A percentile compares a stretch with the other conserved stretches of the same genome.
These are phyloP conservation scores for Diatrype stigma DNA, from an alignment of 2,329 filamentous ascomycete species.

Conservation along the genomic window DNA sequence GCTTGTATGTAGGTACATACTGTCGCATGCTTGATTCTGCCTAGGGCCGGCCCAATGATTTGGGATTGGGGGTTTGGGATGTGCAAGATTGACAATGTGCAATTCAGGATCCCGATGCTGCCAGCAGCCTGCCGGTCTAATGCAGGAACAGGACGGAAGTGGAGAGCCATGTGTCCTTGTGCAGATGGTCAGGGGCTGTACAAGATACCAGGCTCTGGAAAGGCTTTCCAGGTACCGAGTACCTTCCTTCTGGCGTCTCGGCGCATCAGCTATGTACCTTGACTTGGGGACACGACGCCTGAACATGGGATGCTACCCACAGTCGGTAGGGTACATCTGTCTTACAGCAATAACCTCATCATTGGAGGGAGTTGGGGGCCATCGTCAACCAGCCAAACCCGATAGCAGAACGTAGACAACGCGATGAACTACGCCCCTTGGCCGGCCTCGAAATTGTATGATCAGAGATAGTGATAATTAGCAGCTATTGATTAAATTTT, in stretches of 20 bases:
- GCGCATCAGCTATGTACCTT: not conserved
- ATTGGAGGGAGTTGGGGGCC: no score
- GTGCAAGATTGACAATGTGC: conserved; percentile 1
- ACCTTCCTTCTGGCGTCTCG: not conserved
- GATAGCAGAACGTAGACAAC: no score
- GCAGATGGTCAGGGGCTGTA: not conserved
- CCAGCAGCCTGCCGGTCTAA: conserved; percentile 12
- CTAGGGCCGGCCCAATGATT: not conserved
- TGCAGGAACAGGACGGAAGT: conserved; percentile 21
- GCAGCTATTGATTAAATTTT: no score
- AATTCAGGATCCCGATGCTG: conserved; percentile 1
- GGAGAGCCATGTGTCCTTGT: conserved; percentile 20
- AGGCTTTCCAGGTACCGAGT: conserved; percentile 2
- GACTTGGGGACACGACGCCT: not conserved
- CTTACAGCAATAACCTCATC: no score
- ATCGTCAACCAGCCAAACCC: no score
- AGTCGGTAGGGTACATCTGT: no score
- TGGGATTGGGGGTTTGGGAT: not conserved
- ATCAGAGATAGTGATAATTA: no score
- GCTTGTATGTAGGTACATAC: not conserved
- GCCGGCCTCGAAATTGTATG: no score
- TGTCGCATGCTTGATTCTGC: not conserved
- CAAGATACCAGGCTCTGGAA: not conserved
- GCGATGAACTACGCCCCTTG: no score
- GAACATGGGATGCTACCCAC: no score